Evolutionary conservation across 805 yeast genomes (phyloP).

Genomic region (Dipodascus geniculatus): DNA sequence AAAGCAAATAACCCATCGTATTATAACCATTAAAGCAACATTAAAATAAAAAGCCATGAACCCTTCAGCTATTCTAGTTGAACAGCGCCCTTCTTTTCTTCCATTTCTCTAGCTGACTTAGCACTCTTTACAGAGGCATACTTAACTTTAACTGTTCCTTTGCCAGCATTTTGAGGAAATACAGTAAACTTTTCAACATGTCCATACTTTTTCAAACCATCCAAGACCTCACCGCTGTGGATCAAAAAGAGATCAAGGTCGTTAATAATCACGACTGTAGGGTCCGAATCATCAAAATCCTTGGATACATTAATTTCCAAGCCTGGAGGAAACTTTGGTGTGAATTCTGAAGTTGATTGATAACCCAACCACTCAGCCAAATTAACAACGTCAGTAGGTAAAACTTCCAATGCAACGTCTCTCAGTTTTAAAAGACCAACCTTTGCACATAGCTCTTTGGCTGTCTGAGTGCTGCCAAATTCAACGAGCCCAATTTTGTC

Average conservation of each 20-base stretch:
- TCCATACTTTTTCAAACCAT: not conserved
- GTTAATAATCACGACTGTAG: not conserved
- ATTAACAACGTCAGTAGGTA: not conserved
- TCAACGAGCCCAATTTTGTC: not conserved
- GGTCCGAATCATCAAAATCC: not conserved
- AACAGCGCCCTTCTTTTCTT: not conserved
- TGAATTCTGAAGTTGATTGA: not conserved
- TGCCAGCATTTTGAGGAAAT: not conserved
- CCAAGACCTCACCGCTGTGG: not conserved
- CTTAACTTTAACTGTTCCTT: not conserved
- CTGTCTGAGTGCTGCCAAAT: not conserved
- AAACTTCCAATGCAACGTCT: not conserved
- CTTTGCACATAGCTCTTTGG: not conserved
- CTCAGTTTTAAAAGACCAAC: not conserved
- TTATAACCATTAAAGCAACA: constrained; percentile 1
- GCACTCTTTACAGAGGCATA: not conserved
- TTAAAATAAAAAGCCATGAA: no score
- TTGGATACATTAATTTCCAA: not conserved
- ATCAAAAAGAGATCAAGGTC: not conserved
- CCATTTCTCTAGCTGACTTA: not conserved
- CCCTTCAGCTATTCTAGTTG: not conserved
- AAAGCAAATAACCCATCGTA: not conserved
- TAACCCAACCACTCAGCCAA: not conserved
- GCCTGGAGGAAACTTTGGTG: not conserved
- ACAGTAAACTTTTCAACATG: constrained; percentile 1